Evolutionary conservation across 2,329 filamentous ascomycete species (phyloP).

Genomic region (Claviceps quebecensis): DNA sequence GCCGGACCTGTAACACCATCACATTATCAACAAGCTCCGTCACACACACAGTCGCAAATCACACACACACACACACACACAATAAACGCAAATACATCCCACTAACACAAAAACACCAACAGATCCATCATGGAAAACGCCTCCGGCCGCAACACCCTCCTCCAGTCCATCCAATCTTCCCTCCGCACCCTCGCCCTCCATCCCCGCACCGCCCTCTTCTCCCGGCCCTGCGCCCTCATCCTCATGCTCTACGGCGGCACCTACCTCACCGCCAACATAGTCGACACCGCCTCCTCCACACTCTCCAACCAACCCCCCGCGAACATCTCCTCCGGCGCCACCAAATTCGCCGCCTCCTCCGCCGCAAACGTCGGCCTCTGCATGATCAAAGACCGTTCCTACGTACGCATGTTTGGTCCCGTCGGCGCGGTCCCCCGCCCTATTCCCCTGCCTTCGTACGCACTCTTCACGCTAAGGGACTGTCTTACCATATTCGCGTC

Average conservation of each 20-base stretch:
- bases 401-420: conserved; percentile 69
- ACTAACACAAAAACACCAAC: neutral
- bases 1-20: too few species aligned
- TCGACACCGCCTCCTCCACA: conserved; percentile 68
- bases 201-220: conserved; percentile 47
- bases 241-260: conserved; percentile 72
- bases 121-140: conserved; percentile 73
- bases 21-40: too few species aligned
- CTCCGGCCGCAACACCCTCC: conserved; percentile 50
- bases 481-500: conserved; percentile 81
- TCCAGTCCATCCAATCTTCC: conserved; percentile 44
- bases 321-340: conserved; percentile 55
- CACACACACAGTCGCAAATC: too few species aligned
- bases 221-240: conserved; percentile 55
- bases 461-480: conserved; percentile 70
- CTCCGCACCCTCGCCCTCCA: conserved; percentile 40
- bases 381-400: conserved; percentile 80
- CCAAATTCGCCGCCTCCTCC: conserved; percentile 71
- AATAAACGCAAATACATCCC: too few species aligned
- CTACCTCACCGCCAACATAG: conserved; percentile 74
- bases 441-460: conserved; percentile 58
- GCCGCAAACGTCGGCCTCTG: conserved; percentile 74
- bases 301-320: conserved; percentile 40
- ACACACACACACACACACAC: too few species aligned
- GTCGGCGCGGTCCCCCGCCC: conserved; percentile 32